These are phyloP conservation scores for Fusarium hainanense DNA, from an alignment of 2,329 filamentous ascomycete species.

Conservation along the genomic window DNA sequence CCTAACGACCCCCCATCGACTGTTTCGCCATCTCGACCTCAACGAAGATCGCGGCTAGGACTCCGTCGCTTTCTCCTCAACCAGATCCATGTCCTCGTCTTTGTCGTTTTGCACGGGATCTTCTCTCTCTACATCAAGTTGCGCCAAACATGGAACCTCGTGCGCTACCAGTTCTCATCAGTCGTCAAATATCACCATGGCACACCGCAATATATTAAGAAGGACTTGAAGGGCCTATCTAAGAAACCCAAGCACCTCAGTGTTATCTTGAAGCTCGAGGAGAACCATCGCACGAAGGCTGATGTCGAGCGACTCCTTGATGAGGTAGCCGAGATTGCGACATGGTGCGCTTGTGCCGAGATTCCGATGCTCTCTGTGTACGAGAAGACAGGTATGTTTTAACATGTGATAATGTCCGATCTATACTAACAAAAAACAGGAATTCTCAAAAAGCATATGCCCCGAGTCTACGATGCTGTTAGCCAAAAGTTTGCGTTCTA, in stretches of 20 bases:
- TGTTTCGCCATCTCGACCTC: conserved; percentile 40
- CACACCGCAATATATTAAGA: conserved; percentile 90
- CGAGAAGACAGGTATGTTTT: conserved; percentile 79
- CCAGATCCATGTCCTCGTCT: conserved; percentile 74
- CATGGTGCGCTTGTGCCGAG: conserved; percentile 91
- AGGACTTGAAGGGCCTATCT: conserved; percentile 80
- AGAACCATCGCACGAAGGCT: conserved; percentile 74
- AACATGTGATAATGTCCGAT: neutral
- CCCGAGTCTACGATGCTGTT: conserved; percentile 84
- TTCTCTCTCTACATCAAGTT: conserved; percentile 91
- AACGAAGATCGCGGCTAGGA: conserved; percentile 60
- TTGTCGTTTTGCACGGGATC: conserved; percentile 77
- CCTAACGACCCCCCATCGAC: conserved; percentile 49
- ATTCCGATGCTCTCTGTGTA: conserved; percentile 92
- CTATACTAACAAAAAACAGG: conserved; percentile 62
- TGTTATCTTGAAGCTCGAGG: conserved; percentile 81
- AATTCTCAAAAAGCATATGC: conserved; percentile 87
- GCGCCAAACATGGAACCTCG: conserved; percentile 81
- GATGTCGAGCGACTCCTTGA: conserved; percentile 87
- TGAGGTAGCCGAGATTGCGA: conserved; percentile 89
- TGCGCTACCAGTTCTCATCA: conserved; percentile 81
- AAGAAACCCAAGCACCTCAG: conserved; percentile 88
- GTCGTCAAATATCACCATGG: conserved; percentile 95
- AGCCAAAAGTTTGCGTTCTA: conserved; percentile 85
- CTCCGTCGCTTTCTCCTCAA: conserved; percentile 70